Percentiles rank a stretch among this genome's conserved stretches.
Evolutionary conservation across 495 filamentous ascomycete species (phyloP).

Genomic region (Penicillium turbatum): DNA sequence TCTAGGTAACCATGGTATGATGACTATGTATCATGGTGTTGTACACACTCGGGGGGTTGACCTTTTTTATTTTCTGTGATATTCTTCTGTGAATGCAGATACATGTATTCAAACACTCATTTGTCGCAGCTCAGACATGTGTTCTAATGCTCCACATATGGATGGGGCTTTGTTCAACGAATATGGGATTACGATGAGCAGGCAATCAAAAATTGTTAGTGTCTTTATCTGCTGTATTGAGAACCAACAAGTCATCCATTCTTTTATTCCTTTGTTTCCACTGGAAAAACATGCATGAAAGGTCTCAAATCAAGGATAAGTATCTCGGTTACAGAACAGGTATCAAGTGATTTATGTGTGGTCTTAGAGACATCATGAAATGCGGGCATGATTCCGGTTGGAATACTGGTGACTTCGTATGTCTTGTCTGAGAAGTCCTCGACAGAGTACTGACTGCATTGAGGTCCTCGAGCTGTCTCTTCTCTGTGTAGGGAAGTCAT

Average conservation of each 20-base stretch:
- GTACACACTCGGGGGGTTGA: neutral
- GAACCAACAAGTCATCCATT: too few species aligned
- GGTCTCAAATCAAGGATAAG: too few species aligned
- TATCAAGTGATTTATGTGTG: too few species aligned
- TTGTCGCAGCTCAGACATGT: neutral
- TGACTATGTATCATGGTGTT: neutral
- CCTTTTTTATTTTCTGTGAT: neutral
- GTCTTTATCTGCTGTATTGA: neutral
- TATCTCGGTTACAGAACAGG: too few species aligned
- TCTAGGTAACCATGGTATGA: constrained; percentile 19
- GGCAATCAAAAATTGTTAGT: neutral
- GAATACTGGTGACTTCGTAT: too few species aligned
- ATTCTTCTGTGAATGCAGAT: neutral
- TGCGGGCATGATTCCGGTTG: too few species aligned
- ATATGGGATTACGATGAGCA: neutral
- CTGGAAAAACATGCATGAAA: too few species aligned
- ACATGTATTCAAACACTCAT: neutral
- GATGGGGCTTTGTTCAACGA: neutral
- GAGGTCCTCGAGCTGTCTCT: too few species aligned
- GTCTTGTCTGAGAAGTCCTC: too few species aligned
- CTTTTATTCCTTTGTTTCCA: neutral
- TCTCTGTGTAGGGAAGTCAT: too few species aligned
- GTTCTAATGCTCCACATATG: neutral
- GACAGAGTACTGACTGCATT: too few species aligned
- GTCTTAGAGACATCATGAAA: too few species aligned